A percentile compares a stretch with the other conserved stretches of the same genome.
Evolutionary conservation across 169 alveolate species (phyloP).

Genomic region (Eimeria brunetti): DNA sequence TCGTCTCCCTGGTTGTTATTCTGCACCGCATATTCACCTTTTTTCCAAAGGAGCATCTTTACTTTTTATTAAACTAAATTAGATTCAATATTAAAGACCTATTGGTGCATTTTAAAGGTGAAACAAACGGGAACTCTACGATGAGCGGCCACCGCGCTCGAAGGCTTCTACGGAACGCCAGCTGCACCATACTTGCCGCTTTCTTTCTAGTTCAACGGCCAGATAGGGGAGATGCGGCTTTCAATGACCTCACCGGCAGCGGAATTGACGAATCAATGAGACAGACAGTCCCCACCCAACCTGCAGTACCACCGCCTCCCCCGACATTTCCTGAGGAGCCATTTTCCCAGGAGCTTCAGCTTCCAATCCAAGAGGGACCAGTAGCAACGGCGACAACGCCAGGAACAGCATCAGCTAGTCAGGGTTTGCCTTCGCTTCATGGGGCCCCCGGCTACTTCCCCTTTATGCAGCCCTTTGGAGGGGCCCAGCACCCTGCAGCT

Average conservation of each 20-base stretch:
- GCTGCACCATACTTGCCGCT: constrained; percentile 40
- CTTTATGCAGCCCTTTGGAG: neutral
- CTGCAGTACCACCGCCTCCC: neutral
- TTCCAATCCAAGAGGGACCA: neutral
- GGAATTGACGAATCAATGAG: neutral
- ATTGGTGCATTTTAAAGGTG: neutral
- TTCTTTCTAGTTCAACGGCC: neutral
- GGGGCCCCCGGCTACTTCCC: neutral
- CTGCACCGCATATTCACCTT: neutral
- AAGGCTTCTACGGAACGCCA: neutral
- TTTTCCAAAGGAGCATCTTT: neutral
- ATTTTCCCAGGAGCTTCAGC: neutral
- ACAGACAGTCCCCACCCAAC: neutral
- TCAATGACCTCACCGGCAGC: constrained; percentile 19
- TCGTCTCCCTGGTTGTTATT: neutral
- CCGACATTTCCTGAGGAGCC: neutral
- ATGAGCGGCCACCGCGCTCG: constrained; percentile 34
- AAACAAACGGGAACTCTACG: neutral
- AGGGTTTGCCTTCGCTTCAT: neutral
- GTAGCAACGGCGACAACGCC: neutral
- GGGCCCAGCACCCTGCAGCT: neutral
- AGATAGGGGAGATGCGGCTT: neutral
- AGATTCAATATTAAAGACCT: neutral
- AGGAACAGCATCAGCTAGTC: neutral
- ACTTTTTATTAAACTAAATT: neutral